Base-by-base conservation (phyloP, 2,329 filamentous ascomycete species). In the Fusarium pilosicola region DNA sequence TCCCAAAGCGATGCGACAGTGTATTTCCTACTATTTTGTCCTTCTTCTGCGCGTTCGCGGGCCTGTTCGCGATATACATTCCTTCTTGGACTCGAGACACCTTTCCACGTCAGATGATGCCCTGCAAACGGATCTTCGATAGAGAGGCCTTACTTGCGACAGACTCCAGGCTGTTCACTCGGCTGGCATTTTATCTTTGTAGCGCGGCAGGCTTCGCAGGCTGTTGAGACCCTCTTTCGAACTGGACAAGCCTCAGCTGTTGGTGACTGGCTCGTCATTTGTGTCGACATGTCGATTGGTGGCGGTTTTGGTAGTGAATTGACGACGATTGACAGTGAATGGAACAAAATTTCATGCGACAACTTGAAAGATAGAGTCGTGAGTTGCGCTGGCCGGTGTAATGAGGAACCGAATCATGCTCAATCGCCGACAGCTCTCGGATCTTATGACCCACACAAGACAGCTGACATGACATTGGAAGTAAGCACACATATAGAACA, bases 111-210 rank as follows among this genome's bases (percentile, higher is more conserved):
- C 54, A 64, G 57, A 59, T 41, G 22, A 30, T 41, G 36, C n/a
- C 26, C 30, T 38, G 7, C 22, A 22, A 24, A 24, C n/a, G 20
- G 46, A 48, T n/a, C 39, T 28, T 22, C 30, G 22, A 34, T 14
- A 4, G 20, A 44, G n/a, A 18, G 51, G 48, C n/a, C 70, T 63
- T 82, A 89, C 88, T 86, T 86, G 78, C 84, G 85, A 76, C 88
- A 90, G 36, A 87, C 86, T 17, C 83, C 84, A 7, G 83, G 79
- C 73, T 86, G 84, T 32, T 82, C 81, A 65, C 85, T 86, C 9
- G 85, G 80, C 68, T 85, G 84, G 71, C 88, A 90, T 64, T 86
- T 88, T 28, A 88, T 82, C 80, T 89, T 90, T 64, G 87, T 86
- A 17, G 80, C 82, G 61, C 88, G 82, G 70, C 88, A 89, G 6